phyloP scores from a whole-genome alignment of 495 filamentous ascomycete genomes.

The Aspergillus incahuasiensis region DNA sequence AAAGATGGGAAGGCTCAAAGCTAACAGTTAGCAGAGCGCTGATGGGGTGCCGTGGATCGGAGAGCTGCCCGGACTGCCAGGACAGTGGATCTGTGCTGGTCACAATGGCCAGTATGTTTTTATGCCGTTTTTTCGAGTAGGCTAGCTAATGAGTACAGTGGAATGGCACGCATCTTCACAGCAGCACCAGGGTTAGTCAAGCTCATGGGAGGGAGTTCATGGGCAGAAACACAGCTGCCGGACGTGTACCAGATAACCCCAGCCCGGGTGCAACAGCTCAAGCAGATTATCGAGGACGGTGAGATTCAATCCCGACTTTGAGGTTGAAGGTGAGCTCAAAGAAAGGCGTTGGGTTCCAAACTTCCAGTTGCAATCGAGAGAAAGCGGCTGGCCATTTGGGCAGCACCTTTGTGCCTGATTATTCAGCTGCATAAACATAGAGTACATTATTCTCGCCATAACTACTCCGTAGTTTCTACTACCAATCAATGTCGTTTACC shows the following conservation, averaged over 20 bases:
- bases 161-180: slow-evolving; percentile 3
- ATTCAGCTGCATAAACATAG: not conserved
- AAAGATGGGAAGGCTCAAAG: not conserved
- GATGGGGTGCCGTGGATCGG: slow-evolving; percentile 5
- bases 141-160: not conserved
- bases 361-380: too few species aligned
- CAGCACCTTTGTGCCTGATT: not conserved
- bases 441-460: not conserved
- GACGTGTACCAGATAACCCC: not conserved
- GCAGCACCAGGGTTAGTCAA: not conserved
- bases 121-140: not conserved
- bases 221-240: not conserved
- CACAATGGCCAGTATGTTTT: slow-evolving; percentile 8
- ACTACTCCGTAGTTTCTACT: not conserved
- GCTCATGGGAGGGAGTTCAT: not conserved
- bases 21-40: not conserved
- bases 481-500: too few species aligned
- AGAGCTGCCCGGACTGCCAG: not conserved
- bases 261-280: not conserved
- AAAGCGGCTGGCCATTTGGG: not conserved
- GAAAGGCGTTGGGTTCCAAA: too few species aligned
- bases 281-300: not conserved
- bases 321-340: not conserved
- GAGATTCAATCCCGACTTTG: not conserved
- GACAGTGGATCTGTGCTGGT: slow-evolving; percentile 7